Evolutionary conservation across 225 moss, liverwort and hornwort species (phyloP).

Genomic region (Takakia lepidozioides): DNA sequence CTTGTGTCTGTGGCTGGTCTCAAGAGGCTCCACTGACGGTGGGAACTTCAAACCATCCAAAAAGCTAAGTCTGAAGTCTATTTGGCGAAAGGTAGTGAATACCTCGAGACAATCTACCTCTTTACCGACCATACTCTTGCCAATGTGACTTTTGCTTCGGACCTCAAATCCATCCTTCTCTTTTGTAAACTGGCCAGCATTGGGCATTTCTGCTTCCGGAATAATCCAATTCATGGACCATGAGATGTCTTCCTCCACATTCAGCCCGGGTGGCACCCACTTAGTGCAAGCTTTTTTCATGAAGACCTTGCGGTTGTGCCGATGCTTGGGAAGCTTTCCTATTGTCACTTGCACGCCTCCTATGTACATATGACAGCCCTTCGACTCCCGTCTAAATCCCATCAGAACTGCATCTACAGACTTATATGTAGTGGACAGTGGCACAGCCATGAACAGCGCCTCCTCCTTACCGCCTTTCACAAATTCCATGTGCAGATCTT

Average conservation of each 20-base stretch:
- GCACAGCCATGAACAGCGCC: slow-evolving; percentile 15
- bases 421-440: slow-evolving; percentile 16
- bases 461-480: slow-evolving; percentile 23
- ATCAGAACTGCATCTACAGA: slow-evolving; percentile 13
- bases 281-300: slow-evolving; percentile 15
- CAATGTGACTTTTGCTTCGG: slow-evolving; percentile 13
- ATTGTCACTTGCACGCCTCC: slow-evolving; percentile 16
- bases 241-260: slow-evolving; percentile 20
- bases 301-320: slow-evolving; percentile 11
- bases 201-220: slow-evolving; percentile 20
- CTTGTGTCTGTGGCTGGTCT: too few species aligned
- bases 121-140: slow-evolving; percentile 15
- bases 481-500: slow-evolving; percentile 24
- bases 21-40: too few species aligned
- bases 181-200: slow-evolving; percentile 11
- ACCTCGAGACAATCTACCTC: slow-evolving; percentile 25
- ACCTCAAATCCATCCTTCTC: slow-evolving; percentile 20
- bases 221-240: slow-evolving; percentile 32
- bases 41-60: slow-evolving; percentile 7
- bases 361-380: slow-evolving; percentile 31
- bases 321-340: slow-evolving; percentile 18
- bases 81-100: slow-evolving; percentile 15
- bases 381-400: slow-evolving; percentile 12
- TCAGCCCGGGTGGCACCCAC: slow-evolving; percentile 14
- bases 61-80: slow-evolving; percentile 16